Base-by-base conservation (phyloP, 306 rosid species). In the Dalbergia cochinchinensis region DNA sequence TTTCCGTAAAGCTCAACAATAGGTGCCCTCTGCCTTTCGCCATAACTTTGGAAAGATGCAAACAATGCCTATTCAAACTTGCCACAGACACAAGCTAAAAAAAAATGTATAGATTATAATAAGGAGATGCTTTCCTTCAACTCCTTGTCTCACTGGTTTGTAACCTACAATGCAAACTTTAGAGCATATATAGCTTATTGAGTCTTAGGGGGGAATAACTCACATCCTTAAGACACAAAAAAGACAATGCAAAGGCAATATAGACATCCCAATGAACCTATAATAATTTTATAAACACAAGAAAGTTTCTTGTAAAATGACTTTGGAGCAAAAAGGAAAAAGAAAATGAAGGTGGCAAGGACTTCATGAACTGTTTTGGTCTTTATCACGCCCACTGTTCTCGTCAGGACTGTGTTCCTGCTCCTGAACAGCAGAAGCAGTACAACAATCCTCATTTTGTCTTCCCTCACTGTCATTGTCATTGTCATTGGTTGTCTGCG, bases 401-500 rank as follows among this genome's bases (percentile, higher is more conserved):
- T 87, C 90, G 68, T 90, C 95, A 59, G 65, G 88, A 35, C 81
- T 86, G 64, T 92, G 85, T 87, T 86, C 97, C 34, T 59, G 88
- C 64, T 89, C 93, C 71, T 70, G 87, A 75, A 55, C 84, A 63
- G 75, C 77, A 37, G 98, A 86, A 78, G 78, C 85, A 71, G 84
- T 67, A 61, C 84, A 14, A 44, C 84, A 78, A 68, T 94, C 92
- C 51, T 88, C 95, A 15, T 86, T 71, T 1, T 65, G 85, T 78
- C 77, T 88, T 65, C 85, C 97, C 77, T 90, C 99, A 5, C 89
- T 85, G 73, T 88, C 97, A 22, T 90, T 87, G 73, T 88, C 97
- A 22, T 90, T 87, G n/a, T 88, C 97, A 22, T 90, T 87, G 14
- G 86, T 59, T 19, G 85, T 89, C 74, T 90, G 91, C 6, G 85